phyloP scores from a whole-genome alignment of 2,329 filamentous ascomycete genomes.

The Ophiostoma himal-ulmi region DNA sequence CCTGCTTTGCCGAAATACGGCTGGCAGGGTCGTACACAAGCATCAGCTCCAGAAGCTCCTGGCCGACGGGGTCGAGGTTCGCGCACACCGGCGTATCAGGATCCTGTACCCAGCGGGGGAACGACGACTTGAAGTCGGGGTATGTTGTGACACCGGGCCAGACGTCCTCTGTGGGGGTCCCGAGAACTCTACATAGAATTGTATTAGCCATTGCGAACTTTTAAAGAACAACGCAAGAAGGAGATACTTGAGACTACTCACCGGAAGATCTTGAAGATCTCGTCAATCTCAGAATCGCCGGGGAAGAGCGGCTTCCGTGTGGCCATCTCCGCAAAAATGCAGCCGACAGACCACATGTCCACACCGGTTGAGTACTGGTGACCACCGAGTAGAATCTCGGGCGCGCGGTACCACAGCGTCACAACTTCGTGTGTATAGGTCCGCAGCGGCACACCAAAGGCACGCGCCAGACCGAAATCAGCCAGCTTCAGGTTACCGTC shows the following conservation, averaged over 20 bases:
- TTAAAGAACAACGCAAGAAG: too few species aligned
- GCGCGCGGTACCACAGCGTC: conserved; percentile 81
- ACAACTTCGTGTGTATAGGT: conserved; percentile 92
- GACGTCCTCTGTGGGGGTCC: conserved; percentile 69
- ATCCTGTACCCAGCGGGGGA: conserved; percentile 79
- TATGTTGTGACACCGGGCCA: conserved; percentile 87
- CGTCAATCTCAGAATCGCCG: conserved; percentile 84
- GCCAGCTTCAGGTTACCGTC: conserved; percentile 84
- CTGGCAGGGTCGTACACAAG: conserved; percentile 79
- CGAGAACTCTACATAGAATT: conserved; percentile 47
- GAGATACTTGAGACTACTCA: not conserved
- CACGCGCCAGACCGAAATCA: conserved; percentile 80
- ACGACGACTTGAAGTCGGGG: conserved; percentile 82
- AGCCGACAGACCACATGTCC: conserved; percentile 88
- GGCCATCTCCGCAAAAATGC: conserved; percentile 91
- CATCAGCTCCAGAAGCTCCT: conserved; percentile 61
- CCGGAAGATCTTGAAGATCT: conserved; percentile 91
- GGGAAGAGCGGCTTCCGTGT: conserved; percentile 85
- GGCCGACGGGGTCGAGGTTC: conserved; percentile 62
- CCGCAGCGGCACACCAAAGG: conserved; percentile 79
- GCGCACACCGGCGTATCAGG: conserved; percentile 57
- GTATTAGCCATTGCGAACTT: not conserved
- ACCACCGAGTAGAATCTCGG: conserved; percentile 79
- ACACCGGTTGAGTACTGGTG: conserved; percentile 89
- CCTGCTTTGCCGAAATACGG: conserved; percentile 79